Evolutionary conservation across 1,284 basidiomycete species (phyloP).

Genomic region (Sphagnurus paluster): DNA sequence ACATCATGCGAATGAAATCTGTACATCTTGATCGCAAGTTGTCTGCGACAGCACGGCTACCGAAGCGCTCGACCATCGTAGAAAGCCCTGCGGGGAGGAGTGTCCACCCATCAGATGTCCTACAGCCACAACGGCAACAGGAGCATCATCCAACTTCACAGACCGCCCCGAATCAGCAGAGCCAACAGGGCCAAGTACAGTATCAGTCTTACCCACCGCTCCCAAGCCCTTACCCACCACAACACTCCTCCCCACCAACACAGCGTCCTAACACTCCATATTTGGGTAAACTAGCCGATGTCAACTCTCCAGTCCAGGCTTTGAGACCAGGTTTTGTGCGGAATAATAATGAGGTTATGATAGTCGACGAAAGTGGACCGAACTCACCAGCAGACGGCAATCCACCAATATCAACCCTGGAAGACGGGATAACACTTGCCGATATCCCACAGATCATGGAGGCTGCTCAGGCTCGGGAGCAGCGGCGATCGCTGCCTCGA

Average conservation of each 20-base stretch:
- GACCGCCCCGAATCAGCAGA: conserved; percentile 33
- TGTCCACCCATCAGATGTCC: conserved; percentile 65
- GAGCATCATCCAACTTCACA: conserved; percentile 34
- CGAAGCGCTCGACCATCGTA: conserved; percentile 93
- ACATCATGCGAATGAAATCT: conserved; percentile 93
- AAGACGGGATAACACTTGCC: conserved; percentile 92
- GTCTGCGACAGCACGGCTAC: conserved; percentile 88
- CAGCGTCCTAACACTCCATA: conserved; percentile 27
- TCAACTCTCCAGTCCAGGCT: conserved; percentile 43
- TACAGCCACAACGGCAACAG: conserved; percentile 40
- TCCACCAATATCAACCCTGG: conserved; percentile 38
- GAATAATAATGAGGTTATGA: conserved; percentile 87
- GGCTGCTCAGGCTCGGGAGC: conserved; percentile 86
- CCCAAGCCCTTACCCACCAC: conserved; percentile 1
- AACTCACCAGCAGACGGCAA: conserved; percentile 63
- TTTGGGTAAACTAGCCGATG: conserved; percentile 29
- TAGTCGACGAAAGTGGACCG: conserved; percentile 81
- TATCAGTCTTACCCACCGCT: conserved; percentile 29
- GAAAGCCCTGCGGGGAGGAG: conserved; percentile 93
- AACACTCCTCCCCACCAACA: conserved; percentile 26
- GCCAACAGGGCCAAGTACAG: conserved; percentile 37
- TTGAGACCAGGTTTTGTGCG: conserved; percentile 76
- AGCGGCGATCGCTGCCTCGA: conserved; percentile 75
- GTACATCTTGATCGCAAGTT: conserved; percentile 94
- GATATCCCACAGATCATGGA: conserved; percentile 95